Evolutionary conservation across 768 basidiomycete species (phyloP), one percentile per base, ranked within the genome.

Genomic region (Cubamyces sp.): DNA sequence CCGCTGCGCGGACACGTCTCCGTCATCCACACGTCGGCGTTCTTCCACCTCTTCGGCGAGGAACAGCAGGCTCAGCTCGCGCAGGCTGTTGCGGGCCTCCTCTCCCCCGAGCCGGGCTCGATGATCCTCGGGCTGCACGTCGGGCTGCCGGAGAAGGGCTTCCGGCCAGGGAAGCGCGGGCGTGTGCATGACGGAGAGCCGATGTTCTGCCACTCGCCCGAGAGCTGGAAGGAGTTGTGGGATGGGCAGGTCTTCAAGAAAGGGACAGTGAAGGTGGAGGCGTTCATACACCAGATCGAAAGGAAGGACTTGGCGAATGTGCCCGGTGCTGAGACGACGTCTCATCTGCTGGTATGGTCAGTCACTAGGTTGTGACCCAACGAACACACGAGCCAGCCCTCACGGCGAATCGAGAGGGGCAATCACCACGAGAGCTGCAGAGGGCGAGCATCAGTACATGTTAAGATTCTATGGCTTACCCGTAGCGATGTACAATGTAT

Each of bases 31-130:
- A 77, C 78, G 3, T 73, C 76, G n/a, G 72, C 79, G 5, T 73
- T 85, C 70, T 84, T 87, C 62, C 74, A 77, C 68, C 65, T 84
- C n/a, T 84, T 85, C 66, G 62, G 65, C 54, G 70, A 75, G 53
- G 71, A 62, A 11, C 52, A 67, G 25, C 82, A 84, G 63, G 58
- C 70, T 6, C 66, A 75, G 46, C 70, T 84, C 28, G 82, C 78
- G 3, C 73, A 69, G 15, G 70, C 72, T 8, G 64, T 82, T 14
- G 79, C 77, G 0, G 72, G 71, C 1, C 66, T 82, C 7, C 73
- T 82, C 12, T 75, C 77, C 0, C 76, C 76, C 3, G 65, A 64
- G 28, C 73, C 78, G 1, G 81, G 81, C 1, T 80, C 80, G 0
- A 64, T 80, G 16, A 78, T 82, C 34, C 78, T 81, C 51, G 81